These are phyloP conservation scores for Diaporthe sp. DNA, from an alignment of 2,329 filamentous ascomycete genomes.

Conservation along the genomic window DNA sequence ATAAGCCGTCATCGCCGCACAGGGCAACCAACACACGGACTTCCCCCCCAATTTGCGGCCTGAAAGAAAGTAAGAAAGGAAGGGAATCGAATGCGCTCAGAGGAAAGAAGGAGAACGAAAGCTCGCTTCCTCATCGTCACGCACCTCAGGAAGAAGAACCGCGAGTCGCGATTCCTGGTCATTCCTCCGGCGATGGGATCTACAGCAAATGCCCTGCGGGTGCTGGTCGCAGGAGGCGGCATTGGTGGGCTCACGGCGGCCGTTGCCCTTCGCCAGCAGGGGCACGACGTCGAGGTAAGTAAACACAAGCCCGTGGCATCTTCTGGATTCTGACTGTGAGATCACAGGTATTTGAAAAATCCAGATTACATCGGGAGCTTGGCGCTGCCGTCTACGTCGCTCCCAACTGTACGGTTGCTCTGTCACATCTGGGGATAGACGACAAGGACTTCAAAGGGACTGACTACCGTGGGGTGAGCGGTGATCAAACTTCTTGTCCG, in stretches of 20 bases:
- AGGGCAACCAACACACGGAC: background rate
- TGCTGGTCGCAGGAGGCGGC: conserved; percentile 36
- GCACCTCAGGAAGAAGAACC: background rate
- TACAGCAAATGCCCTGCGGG: conserved; percentile 7
- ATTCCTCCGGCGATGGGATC: background rate
- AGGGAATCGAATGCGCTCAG: background rate
- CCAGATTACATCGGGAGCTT: conserved; percentile 24
- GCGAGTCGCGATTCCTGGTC: background rate
- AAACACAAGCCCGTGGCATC: background rate
- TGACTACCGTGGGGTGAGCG: conserved; percentile 31
- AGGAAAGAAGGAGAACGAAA: background rate
- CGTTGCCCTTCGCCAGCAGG: conserved; percentile 33
- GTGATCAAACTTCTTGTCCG: too few species aligned
- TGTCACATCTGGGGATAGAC: conserved; percentile 31
- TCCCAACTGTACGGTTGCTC: conserved; percentile 36
- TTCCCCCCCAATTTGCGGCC: background rate
- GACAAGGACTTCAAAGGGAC: conserved; percentile 18
- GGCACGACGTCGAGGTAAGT: conserved; percentile 36
- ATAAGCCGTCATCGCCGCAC: background rate
- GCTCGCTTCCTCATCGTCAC: background rate
- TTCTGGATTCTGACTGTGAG: background rate
- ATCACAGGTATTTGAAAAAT: conserved; percentile 36
- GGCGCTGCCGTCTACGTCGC: conserved; percentile 36
- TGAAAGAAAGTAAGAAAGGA: background rate
- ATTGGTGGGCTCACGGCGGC: conserved; percentile 35